These are phyloP conservation scores for Exophiala sp. DNA, from an alignment of 2,329 filamentous ascomycete species.

Conservation along the genomic window DNA sequence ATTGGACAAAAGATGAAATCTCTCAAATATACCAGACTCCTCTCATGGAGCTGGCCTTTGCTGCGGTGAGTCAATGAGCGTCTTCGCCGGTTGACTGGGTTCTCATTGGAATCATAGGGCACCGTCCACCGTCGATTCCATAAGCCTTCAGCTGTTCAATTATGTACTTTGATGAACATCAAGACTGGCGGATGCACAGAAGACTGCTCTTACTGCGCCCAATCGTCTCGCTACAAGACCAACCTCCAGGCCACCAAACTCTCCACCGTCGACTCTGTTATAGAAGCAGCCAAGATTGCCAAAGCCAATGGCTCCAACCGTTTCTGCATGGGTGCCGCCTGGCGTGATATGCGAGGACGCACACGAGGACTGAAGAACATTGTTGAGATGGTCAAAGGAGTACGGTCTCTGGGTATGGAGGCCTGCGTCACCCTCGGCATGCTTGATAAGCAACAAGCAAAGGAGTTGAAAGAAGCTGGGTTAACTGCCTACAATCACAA, in stretches of 20 bases:
- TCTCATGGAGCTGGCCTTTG: conserved; percentile 69
- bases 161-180: conserved; percentile 95
- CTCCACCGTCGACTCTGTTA: conserved; percentile 66
- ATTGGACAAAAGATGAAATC: conserved; percentile 79
- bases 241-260: conserved; percentile 75
- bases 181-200: conserved; percentile 89
- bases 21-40: conserved; percentile 74
- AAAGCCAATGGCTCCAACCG: conserved; percentile 79
- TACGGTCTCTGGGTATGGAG: conserved; percentile 78
- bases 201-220: conserved; percentile 88
- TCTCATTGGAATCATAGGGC: conserved; percentile 47
- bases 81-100: background rate
- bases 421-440: conserved; percentile 90
- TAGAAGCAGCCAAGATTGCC: conserved; percentile 69
- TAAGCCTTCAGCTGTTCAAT: conserved; percentile 74
- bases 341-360: conserved; percentile 88
- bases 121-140: conserved; percentile 79
- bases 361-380: conserved; percentile 79
- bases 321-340: conserved; percentile 93
- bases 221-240: conserved; percentile 73
- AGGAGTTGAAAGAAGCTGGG: conserved; percentile 74
- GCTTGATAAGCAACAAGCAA: conserved; percentile 76
- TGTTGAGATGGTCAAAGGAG: conserved; percentile 76
- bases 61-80: conserved; percentile 57
- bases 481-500: conserved; percentile 94